Evolutionary conservation across 139 green algal genomes (phyloP), one percentile per base, ranked within the genome.

Genomic region (Coccomyxa sp.): DNA sequence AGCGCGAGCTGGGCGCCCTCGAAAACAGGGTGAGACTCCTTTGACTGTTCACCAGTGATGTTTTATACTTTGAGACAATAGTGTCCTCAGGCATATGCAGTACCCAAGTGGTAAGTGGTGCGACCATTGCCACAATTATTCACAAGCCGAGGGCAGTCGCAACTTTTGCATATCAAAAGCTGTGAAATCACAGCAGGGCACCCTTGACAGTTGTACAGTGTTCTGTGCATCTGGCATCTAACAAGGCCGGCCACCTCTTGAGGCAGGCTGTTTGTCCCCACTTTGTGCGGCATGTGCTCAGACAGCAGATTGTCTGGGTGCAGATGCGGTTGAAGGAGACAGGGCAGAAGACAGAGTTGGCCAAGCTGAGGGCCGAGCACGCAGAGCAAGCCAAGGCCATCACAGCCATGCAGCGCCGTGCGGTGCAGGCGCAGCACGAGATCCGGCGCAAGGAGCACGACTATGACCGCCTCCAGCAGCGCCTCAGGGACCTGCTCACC

Each of bases 381-480:
- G 28, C 18, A 75, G 71, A 82, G 71, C 21, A 28, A 31, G 71
- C 27, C 27, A 78, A 57, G 71, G n/a, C 71, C 1, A 28, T 78
- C 23, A 38, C 17, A 27, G 28, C 63, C 63, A 71, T 28, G 63
- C 63, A 38, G 28, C 28, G 71, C 10, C 14, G 71, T 27, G 27
- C n/a, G 28, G 23, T 78, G n/a, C 90, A 93, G 67, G 67, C 90
- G 38, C 86, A 89, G 83, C 90, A 93, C 74, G 90, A 93, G 79
- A 82, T 92, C 58, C 89, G 90, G 31, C 84, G 88, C 23, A 92
- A 92, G 79, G 90, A 92, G 57, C 78, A 82, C 58, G 87, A 92
- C 58, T 92, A 86, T 63, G 89, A 92, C 75, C 77, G 86, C 16
- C 84, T 92, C 38, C 89, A 92, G 85, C 83, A 89, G 71, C 81